Percentiles rank a stretch among this genome's conserved stretches.
Conservation (phyloP, 2,329 filamentous ascomycete species). For the Drechslerella coelobrocha region DNA sequence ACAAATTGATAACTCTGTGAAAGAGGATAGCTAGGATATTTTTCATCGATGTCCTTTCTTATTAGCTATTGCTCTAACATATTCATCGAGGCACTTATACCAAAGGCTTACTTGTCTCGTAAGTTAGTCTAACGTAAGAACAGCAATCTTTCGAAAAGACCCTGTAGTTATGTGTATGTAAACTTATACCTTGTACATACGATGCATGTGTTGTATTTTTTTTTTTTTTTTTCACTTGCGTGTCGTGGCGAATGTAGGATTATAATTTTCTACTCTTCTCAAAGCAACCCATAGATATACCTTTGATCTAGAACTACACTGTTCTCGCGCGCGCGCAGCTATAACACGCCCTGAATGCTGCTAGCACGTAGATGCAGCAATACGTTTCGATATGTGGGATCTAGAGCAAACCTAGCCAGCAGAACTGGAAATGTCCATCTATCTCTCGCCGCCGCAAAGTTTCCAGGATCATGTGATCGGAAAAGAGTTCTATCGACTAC, state of each 20-base stretch:
- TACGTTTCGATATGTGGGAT: slow-evolving; percentile 35
- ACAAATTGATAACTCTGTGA: slow-evolving; percentile 39
- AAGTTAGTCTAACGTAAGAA: too few species aligned
- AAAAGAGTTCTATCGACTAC: slow-evolving; percentile 20
- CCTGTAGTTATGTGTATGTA: slow-evolving; percentile 22
- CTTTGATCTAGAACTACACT: background rate
- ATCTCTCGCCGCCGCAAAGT: slow-evolving; percentile 13
- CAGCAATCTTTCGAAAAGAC: background rate
- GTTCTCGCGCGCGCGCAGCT: background rate
- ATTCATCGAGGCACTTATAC: too few species aligned
- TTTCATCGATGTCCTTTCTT: too few species aligned
- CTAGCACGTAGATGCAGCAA: slow-evolving; percentile 30
- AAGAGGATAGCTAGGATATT: slow-evolving; percentile 28
- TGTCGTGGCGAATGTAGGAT: background rate
- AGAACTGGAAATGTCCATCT: background rate
- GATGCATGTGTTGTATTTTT: background rate
- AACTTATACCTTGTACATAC: background rate
- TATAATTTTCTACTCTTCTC: slow-evolving; percentile 1
- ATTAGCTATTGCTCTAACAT: too few species aligned
- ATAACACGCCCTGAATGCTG: slow-evolving; percentile 18
- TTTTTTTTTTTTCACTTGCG: background rate
- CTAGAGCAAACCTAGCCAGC: background rate
- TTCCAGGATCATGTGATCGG: slow-evolving; percentile 46
- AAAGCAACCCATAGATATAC: background rate
- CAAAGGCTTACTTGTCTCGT: too few species aligned